phyloP scores from a whole-genome alignment of 805 yeast species.

The Naumovozyma dairenensis region DNA sequence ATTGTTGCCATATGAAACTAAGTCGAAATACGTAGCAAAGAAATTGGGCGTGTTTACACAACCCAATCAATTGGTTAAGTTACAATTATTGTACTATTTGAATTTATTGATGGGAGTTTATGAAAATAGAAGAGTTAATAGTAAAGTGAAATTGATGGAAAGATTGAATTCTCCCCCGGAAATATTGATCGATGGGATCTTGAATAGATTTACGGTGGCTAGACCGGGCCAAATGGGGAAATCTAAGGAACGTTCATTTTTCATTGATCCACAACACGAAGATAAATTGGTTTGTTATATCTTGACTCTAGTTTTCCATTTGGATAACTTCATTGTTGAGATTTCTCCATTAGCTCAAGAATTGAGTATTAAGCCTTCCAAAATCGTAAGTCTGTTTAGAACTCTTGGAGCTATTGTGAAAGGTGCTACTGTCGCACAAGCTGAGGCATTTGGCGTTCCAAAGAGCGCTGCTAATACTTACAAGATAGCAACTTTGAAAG shows the following conservation, averaged over 20 bases:
- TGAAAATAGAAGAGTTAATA: constrained; percentile 55
- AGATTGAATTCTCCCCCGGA: constrained; percentile 66
- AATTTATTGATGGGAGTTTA: constrained; percentile 75
- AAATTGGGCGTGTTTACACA: constrained; percentile 37
- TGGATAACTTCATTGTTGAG: constrained; percentile 67
- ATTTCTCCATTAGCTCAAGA: constrained; percentile 78
- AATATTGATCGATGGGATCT: constrained; percentile 55
- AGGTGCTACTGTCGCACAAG: constrained; percentile 61
- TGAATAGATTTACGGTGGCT: constrained; percentile 61
- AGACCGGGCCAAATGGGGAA: constrained; percentile 60
- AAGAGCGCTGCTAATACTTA: constrained; percentile 50
- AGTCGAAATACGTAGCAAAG: constrained; percentile 46
- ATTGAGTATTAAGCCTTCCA: constrained; percentile 68
- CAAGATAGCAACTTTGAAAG: constrained; percentile 74
- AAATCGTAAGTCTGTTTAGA: constrained; percentile 56
- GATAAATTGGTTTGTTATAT: constrained; percentile 78
- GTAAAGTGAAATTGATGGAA: constrained; percentile 48
- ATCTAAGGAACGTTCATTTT: constrained; percentile 65
- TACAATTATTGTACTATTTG: constrained; percentile 69
- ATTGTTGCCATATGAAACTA: constrained; percentile 46
- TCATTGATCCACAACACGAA: constrained; percentile 79
- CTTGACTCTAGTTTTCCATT: constrained; percentile 60
- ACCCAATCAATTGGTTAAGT: constrained; percentile 29
- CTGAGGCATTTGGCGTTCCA: constrained; percentile 61
- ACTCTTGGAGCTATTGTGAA: constrained; percentile 77